Base-by-base conservation (phyloP, 2,329 filamentous ascomycete genomes). In the Ampelomyces quisqualis region DNA sequence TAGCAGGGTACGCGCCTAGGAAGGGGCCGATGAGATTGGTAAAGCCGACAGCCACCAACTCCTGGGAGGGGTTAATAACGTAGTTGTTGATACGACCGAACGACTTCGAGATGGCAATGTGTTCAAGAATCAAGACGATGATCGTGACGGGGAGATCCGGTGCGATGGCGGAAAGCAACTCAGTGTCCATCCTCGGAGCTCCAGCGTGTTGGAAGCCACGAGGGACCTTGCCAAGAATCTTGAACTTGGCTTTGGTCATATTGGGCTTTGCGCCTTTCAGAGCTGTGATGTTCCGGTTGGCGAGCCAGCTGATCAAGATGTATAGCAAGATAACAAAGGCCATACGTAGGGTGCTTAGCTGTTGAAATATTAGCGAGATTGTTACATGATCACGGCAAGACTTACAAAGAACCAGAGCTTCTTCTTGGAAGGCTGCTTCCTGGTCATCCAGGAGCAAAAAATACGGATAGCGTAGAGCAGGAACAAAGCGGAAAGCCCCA, bases 21-120 rank as follows among this genome's bases (percentile, higher is more conserved):
- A 97, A 95, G 2, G 93, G 90, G 1, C 88, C 90, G 6, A 97
- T 76, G 24, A 97, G 75, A 64, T 97, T 97, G 23, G 85, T 86
- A 18, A 96, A 53, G 48, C 91, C 91, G 52, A 97, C 95, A 15
- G 89, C 91, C 32, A 98, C 88, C 71, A 98, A 80, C 67, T 98
- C 91, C 67, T 98, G 91, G 0, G 91, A 96, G 0, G 93, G 90
- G 56, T 96, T 84, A 64, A 98, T 96, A 11, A 82, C 85, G 70
- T 98, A 98, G 72, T 95, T 95, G 74, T 96, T 97, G 57, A 96
- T 81, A 44, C 91, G 81, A 7, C 93, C 93, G 55, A 98, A 97
- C 0, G 91, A 96, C 68, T 97, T 98, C 13, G 90, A 89, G 49
- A 97, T 96, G 33, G 91, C 90, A 57, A 97, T 95, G 65, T 97